Conservation (phyloP, 2,329 filamentous ascomycete species). For the Monilinia vaccinii-corymbosi region DNA sequence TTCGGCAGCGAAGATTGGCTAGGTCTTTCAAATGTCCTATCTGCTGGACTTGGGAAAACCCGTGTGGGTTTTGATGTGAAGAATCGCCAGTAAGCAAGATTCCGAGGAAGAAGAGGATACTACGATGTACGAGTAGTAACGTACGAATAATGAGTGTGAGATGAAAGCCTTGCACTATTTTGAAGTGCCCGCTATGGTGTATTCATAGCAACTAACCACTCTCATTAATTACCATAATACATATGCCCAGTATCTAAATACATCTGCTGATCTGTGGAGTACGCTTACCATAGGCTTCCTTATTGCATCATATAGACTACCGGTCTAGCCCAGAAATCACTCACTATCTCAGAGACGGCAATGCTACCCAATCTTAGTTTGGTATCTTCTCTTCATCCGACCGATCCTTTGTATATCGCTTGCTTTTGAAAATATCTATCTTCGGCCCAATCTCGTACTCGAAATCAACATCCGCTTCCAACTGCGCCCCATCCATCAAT, state of each 20-base stretch:
- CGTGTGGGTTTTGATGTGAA: background rate
- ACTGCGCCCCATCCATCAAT: background rate
- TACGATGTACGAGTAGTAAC: background rate
- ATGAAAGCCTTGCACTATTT: background rate
- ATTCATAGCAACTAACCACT: background rate
- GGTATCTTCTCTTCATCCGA: background rate
- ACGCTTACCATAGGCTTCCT: background rate
- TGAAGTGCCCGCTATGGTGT: background rate
- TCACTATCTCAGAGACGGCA: background rate
- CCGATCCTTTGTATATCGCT: background rate
- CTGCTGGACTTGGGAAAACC: background rate
- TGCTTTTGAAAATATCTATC: background rate
- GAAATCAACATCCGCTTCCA: conserved; percentile 2
- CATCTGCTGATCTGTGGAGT: background rate
- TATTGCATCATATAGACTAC: background rate
- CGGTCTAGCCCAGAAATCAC: background rate
- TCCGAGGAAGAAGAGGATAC: background rate
- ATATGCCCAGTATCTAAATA: background rate
- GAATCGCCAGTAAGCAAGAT: background rate
- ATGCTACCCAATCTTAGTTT: background rate
- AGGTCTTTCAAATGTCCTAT: background rate
- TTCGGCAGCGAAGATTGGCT: background rate
- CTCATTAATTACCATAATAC: background rate
- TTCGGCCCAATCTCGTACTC: conserved; percentile 3
- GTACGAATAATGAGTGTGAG: background rate